Base-by-base conservation (phyloP, 2,329 filamentous ascomycete species). In the Penicillium janthinellum region DNA sequence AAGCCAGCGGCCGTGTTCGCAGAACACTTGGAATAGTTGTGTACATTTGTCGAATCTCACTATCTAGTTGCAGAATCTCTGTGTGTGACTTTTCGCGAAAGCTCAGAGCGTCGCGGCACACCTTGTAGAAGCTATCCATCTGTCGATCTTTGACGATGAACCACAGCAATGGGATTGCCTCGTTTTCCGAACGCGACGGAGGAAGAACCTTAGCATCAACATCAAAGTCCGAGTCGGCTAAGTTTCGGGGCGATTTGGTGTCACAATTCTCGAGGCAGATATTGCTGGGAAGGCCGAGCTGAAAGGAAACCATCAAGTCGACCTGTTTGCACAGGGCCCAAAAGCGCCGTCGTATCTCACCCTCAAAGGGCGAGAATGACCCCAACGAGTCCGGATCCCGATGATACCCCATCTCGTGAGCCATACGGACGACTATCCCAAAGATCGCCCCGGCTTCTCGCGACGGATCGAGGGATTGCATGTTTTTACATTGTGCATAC, bases 71-170 rank as follows among this genome's bases (percentile, higher is more conserved):
- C 12, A 25, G 10, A 22, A 25, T 15, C 20, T 45, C 17, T 15
- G 42, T 28, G 25, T 45, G 69, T 56, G 66, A 63, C 42, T 62
- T 68, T 14, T 62, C 59, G 12, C 60, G 58, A 49, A 72, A 71
- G 10, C 68, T 70, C 15, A 75, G 60, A 1, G 70, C 67, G 54
- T 73, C 64, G 22, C 64, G 55, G 47, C 67, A 71, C 14, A 74
- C 65, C 48, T 71, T 71, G 38, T 56, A 60, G 47, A 73, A 73
- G 20, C 59, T 62, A 34, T 41, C 54, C 59, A 73, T 66, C 34
- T 70, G 64, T n/a, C 64, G 62, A 20, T 70, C 61, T 56, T 74
- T 75, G 47, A 71, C 69, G 11, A 41, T 41, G 54, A 74, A 73
- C 60, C 69, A 74, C 8, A 45, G 42, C n/a, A 45, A 11, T 6